Conservation (phyloP, 2,329 filamentous ascomycete species). For the Colletotrichum tamarilloi region DNA sequence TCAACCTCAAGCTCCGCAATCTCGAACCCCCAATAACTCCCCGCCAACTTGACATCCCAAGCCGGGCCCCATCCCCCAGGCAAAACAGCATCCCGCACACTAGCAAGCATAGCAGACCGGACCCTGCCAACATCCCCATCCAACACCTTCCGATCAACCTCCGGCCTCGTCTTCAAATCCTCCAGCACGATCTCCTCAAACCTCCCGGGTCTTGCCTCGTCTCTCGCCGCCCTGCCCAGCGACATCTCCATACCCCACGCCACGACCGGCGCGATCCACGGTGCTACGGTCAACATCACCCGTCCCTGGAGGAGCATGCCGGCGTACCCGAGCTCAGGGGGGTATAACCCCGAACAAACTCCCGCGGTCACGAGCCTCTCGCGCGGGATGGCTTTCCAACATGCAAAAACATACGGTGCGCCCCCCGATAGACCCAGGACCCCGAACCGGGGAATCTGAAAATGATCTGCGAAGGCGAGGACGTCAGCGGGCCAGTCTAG, state of each 20-base stretch:
- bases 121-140: slow-evolving; percentile 41
- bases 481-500: neutral
- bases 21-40: slow-evolving; percentile 43
- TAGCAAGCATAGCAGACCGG: slow-evolving; percentile 38
- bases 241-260: no score
- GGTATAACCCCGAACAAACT: no score
- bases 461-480: neutral
- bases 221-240: no score
- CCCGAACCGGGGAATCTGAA: neutral
- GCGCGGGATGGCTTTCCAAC: neutral
- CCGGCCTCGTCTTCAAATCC: no score
- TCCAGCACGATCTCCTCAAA: no score
- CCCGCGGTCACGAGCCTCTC: neutral
- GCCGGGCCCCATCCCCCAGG: slow-evolving; percentile 39
- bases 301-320: no score
- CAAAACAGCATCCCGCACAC: neutral
- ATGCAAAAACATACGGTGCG: neutral
- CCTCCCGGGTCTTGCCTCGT: no score
- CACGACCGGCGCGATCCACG: no score
- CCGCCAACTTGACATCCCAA: slow-evolving; percentile 43
- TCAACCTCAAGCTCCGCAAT: slow-evolving; percentile 43
- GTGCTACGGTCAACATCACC: no score
- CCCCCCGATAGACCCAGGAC: neutral
- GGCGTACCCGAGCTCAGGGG: no score
- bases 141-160: neutral